These are phyloP conservation scores for Domatiomyces catenatus DNA, from an alignment of 2,329 filamentous ascomycete species.

Conservation along the genomic window DNA sequence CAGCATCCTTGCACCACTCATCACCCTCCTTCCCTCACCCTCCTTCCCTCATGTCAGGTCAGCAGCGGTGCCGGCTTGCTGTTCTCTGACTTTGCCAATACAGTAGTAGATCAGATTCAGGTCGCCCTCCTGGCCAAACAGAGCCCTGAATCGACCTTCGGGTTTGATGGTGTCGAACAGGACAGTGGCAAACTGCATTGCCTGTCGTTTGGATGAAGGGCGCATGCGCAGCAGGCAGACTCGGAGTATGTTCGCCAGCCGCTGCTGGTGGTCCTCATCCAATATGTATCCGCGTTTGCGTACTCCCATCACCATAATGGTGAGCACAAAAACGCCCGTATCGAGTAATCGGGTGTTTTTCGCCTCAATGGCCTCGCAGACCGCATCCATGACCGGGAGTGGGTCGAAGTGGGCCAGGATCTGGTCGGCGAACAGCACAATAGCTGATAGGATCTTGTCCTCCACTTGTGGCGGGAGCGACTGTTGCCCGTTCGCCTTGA, in stretches of 20 bases:
- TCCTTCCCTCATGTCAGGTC: too few species aligned
- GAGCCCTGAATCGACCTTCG: constrained; percentile 11
- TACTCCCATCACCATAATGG: constrained; percentile 5
- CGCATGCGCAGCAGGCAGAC: constrained; percentile 9
- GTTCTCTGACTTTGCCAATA: constrained; percentile 1
- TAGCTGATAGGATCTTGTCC: constrained; percentile 8
- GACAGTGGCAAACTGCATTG: constrained; percentile 10
- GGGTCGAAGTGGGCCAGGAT: constrained; percentile 5
- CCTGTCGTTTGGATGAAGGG: constrained; percentile 9
- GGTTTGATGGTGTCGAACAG: constrained; percentile 13
- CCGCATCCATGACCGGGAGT: constrained; percentile 11
- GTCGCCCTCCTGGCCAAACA: constrained; percentile 13
- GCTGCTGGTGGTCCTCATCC: constrained; percentile 11
- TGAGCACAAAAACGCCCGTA: constrained; percentile 10
- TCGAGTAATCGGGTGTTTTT: constrained; percentile 10
- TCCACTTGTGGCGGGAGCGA: constrained; percentile 5
- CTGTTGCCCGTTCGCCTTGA: constrained; percentile 10
- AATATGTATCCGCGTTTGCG: constrained; percentile 4
- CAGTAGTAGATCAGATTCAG: constrained; percentile 15
- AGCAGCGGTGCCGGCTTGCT: background rate
- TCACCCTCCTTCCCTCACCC: too few species aligned
- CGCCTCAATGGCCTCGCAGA: constrained; percentile 9
- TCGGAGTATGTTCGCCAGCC: constrained; percentile 8
- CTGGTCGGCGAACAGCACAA: constrained; percentile 4
- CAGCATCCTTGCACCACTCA: too few species aligned